Evolutionary conservation across 148 eudicot genomes (phyloP).

Genomic region (Vaccinium vitisidaea): DNA sequence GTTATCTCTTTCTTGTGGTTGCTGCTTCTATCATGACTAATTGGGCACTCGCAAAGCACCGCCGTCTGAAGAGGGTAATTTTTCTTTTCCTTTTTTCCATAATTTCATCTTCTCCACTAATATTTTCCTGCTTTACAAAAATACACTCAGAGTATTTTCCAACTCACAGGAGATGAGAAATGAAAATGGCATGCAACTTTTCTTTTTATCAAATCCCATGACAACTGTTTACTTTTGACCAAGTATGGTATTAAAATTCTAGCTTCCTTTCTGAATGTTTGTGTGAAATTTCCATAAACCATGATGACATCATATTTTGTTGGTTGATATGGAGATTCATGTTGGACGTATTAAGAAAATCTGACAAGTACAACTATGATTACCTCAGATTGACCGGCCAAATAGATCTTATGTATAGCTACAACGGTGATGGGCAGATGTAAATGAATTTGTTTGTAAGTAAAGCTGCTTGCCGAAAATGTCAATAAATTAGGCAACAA

Average conservation of each 20-base stretch:
- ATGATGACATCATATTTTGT: background rate
- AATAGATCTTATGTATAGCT: background rate
- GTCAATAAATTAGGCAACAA: background rate
- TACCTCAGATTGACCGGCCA: background rate
- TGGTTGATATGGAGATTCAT: background rate
- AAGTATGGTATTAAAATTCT: background rate
- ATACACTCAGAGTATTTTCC: background rate
- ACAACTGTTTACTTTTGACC: background rate
- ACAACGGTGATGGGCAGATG: background rate
- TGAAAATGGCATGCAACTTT: background rate
- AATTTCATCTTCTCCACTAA: background rate
- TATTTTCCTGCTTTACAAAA: background rate
- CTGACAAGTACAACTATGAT: background rate
- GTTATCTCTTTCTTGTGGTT: constrained; percentile 74
- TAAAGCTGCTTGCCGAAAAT: too few relatives aligned
- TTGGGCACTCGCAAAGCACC: constrained; percentile 97
- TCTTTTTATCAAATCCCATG: background rate
- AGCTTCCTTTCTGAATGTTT: background rate
- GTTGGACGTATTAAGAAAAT: background rate
- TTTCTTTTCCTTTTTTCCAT: constrained; percentile 9
- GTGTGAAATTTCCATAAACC: background rate
- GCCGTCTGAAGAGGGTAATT: constrained; percentile 81
- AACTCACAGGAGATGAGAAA: background rate
- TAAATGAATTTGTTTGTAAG: background rate
- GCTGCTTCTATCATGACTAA: constrained; percentile 91